Conservation (phyloP, 2,329 filamentous ascomycete genomes). For the Xylaria sp. region DNA sequence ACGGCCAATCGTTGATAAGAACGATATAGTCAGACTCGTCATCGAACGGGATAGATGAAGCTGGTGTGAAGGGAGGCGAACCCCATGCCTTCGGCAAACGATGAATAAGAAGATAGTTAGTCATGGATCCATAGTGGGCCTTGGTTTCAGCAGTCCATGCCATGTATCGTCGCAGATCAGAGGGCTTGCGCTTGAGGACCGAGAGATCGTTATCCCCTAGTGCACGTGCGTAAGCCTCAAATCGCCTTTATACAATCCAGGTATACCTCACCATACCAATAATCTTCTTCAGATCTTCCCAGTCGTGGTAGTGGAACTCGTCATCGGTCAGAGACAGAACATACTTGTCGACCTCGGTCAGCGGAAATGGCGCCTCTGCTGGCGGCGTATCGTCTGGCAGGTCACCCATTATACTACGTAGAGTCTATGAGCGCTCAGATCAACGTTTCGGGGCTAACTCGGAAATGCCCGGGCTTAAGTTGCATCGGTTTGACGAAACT, state of each 20-base stretch:
- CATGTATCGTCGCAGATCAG: slow-evolving; percentile 82
- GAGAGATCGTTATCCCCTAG: slow-evolving; percentile 69
- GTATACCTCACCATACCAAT: slow-evolving; percentile 61
- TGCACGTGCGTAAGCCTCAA: slow-evolving; percentile 51
- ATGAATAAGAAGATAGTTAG: slow-evolving; percentile 79
- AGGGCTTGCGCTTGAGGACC: slow-evolving; percentile 81
- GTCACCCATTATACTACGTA: slow-evolving; percentile 54
- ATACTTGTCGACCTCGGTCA: slow-evolving; percentile 68
- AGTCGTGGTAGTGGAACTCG: slow-evolving; percentile 76
- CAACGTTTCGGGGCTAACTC: slow-evolving; percentile 11
- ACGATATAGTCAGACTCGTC: slow-evolving; percentile 72
- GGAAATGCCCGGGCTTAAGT: slow-evolving; percentile 8
- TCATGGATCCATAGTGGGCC: slow-evolving; percentile 80
- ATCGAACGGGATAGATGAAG: slow-evolving; percentile 63
- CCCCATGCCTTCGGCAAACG: slow-evolving; percentile 77
- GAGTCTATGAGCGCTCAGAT: background rate
- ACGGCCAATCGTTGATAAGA: slow-evolving; percentile 93
- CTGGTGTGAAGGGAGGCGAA: slow-evolving; percentile 64
- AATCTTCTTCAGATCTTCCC: slow-evolving; percentile 77
- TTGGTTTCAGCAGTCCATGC: slow-evolving; percentile 78
- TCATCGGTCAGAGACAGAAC: slow-evolving; percentile 73
- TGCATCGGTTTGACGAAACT: slow-evolving; percentile 2
- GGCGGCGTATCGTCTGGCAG: slow-evolving; percentile 35
- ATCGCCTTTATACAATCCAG: slow-evolving; percentile 1
- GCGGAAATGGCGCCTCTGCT: slow-evolving; percentile 65